Percentiles rank a stretch among this genome's conserved stretches.
These are phyloP conservation scores for Metarhizium album DNA, from an alignment of 2,329 filamentous ascomycete species.

Conservation along the genomic window DNA sequence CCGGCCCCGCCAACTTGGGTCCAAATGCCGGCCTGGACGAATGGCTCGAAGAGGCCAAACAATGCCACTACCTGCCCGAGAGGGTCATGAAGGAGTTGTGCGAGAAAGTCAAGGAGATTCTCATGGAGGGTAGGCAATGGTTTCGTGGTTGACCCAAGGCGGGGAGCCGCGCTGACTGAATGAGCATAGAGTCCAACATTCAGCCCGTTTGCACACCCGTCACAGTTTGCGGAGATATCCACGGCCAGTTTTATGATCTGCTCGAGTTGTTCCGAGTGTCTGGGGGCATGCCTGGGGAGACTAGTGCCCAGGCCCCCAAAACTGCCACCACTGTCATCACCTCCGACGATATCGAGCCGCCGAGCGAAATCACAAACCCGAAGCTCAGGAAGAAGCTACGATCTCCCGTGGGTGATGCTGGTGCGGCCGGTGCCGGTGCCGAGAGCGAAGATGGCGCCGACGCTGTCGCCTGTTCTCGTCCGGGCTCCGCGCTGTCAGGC, in stretches of 20 bases:
- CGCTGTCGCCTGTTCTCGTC: slow-evolving; percentile 14
- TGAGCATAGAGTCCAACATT: slow-evolving; percentile 77
- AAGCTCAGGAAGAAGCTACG: slow-evolving; percentile 80
- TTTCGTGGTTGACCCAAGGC: not conserved
- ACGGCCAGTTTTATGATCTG: slow-evolving; percentile 97
- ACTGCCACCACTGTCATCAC: slow-evolving; percentile 67
- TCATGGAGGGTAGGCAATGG: slow-evolving; percentile 74
- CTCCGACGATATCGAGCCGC: slow-evolving; percentile 86
- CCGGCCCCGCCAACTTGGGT: slow-evolving; percentile 76
- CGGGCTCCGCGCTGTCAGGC: slow-evolving; percentile 24
- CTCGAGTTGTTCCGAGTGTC: slow-evolving; percentile 94
- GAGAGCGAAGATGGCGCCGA: slow-evolving; percentile 38
- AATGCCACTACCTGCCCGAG: slow-evolving; percentile 94
- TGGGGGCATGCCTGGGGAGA: slow-evolving; percentile 88
- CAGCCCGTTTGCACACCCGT: slow-evolving; percentile 96
- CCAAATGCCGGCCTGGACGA: slow-evolving; percentile 83
- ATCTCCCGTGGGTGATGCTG: slow-evolving; percentile 19
- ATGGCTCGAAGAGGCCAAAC: slow-evolving; percentile 93
- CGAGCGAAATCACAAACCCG: slow-evolving; percentile 77
- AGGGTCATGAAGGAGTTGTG: slow-evolving; percentile 97
- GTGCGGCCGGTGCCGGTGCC: slow-evolving; percentile 37
- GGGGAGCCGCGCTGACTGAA: not conserved
- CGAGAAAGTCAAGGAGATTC: slow-evolving; percentile 95
- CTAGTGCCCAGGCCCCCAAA: slow-evolving; percentile 55
- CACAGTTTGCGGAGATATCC: slow-evolving; percentile 95